Conservation (phyloP, 2,329 filamentous ascomycete species). For the Colletotrichum limetticola region DNA sequence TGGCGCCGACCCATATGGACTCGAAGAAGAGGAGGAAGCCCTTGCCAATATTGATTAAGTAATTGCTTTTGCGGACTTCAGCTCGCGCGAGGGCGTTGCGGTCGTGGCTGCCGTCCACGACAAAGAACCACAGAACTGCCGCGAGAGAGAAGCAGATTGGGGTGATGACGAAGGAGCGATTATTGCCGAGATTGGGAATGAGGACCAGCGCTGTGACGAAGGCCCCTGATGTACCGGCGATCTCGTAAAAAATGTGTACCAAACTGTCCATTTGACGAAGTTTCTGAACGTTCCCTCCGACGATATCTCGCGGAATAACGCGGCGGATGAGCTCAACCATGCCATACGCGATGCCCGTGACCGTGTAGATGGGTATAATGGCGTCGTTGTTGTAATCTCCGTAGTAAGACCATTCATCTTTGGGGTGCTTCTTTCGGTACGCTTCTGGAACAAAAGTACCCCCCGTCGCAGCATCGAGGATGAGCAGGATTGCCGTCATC, state of each 20-base stretch:
- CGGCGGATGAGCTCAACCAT: constrained; percentile 64
- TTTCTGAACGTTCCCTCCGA: constrained; percentile 61
- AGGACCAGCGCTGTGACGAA: constrained; percentile 60
- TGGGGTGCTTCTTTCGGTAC: constrained; percentile 42
- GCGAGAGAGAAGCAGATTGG: constrained; percentile 57
- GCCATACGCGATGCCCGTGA: constrained; percentile 54
- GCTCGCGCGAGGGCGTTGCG: constrained; percentile 35
- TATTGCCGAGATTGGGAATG: constrained; percentile 61
- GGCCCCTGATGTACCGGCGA: constrained; percentile 58
- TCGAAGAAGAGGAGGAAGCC: constrained; percentile 40
- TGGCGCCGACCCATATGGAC: constrained; percentile 56
- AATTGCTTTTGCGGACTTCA: constrained; percentile 33
- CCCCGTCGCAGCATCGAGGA: constrained; percentile 59
- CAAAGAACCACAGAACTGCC: constrained; percentile 57
- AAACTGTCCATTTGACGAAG: constrained; percentile 58
- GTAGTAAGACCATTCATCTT: constrained; percentile 55
- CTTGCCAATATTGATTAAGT: constrained; percentile 9
- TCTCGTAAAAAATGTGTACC: constrained; percentile 43
- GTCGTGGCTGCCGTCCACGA: constrained; percentile 51
- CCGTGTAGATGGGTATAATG: constrained; percentile 59
- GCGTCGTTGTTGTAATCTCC: constrained; percentile 59
- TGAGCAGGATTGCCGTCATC: constrained; percentile 58
- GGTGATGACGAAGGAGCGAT: constrained; percentile 61
- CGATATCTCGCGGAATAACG: constrained; percentile 62
- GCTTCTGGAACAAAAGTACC: constrained; percentile 50